Evolutionary conservation across 2,329 filamentous ascomycete genomes (phyloP), one percentile per base, ranked within the genome.

Genomic region (Coleophoma cylindrospora): DNA sequence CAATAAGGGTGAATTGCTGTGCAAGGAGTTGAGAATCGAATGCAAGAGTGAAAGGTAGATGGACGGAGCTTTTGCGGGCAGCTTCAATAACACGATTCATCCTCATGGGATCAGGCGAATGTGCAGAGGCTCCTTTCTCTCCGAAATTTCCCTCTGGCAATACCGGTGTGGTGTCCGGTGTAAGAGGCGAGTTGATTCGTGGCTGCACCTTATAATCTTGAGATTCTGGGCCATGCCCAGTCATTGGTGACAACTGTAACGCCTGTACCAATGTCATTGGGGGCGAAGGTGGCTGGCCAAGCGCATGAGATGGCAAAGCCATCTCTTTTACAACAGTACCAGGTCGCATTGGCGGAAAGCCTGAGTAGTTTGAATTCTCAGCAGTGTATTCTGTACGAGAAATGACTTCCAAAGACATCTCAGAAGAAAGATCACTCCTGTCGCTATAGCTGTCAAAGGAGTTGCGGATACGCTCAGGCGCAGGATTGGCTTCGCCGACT

Each of bases 1-100:
- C 89, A 43, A 94, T 89, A 34, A 94, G 76, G 0, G 88, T 92
- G 58, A 94, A 89, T 60, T 94, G 89, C 65, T 91, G 86, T 3
- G 89, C 89, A 22, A 94, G 75, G 3, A 86, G 73, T 57, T 89
- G 83, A 6, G 89, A 90, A 60, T 91, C 87, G 58, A 91, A 91
- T 0, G 87, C 87, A 21, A 94, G 74, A 50, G 91, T 84, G 66
- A 94, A 94, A 0, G 89, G 89, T 34, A 92, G 68, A 65, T 94
- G 89, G 4, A 61, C 54, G 5, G 64, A 65, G 1, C 57, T 64
- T 40, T 64, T 62, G 8, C 61, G 53, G 13, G 62, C 64, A 40
- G 59, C 48, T 38, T 64, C 61, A 19, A 54, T 49, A 22, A 64
- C 54, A 33, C 52, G 45, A 50, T 62, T 52, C 34, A 57, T 53